phyloP scores from a whole-genome alignment of 441 rosid genomes.

The Eruca vesicaria region DNA sequence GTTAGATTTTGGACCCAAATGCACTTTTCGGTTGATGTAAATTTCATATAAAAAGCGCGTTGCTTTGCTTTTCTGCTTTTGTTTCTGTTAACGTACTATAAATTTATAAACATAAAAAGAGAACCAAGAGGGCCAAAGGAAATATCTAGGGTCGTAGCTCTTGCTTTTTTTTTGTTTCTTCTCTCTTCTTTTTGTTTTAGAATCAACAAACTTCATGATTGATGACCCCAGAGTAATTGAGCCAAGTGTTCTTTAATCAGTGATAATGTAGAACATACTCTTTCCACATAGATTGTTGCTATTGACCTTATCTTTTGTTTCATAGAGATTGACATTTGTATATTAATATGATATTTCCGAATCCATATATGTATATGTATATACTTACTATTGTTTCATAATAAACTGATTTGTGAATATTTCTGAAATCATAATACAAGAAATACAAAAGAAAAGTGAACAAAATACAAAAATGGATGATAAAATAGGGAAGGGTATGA shows the following conservation, averaged over 20 bases:
- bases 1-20: conserved; percentile 32
- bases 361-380: background rate
- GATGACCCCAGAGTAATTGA: conserved; percentile 1
- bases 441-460: background rate
- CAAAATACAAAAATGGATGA: background rate
- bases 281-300: background rate
- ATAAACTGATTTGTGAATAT: background rate
- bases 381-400: background rate
- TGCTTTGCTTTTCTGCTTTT: conserved; percentile 23
- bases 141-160: conserved; percentile 15
- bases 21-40: conserved; percentile 18
- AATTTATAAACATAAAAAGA: background rate
- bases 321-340: background rate
- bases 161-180: conserved; percentile 24
- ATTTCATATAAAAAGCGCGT: conserved; percentile 10
- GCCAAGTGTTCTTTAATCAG: background rate
- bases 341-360: background rate
- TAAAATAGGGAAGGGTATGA: background rate
- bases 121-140: background rate
- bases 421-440: background rate
- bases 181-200: conserved; percentile 15
- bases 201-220: conserved; percentile 13
- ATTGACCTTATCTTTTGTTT: background rate
- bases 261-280: background rate
- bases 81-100: conserved; percentile 14